These are phyloP conservation scores for Paspalum vaginatum DNA, from an alignment of 176 grass and related monocot species.

Conservation along the genomic window DNA sequence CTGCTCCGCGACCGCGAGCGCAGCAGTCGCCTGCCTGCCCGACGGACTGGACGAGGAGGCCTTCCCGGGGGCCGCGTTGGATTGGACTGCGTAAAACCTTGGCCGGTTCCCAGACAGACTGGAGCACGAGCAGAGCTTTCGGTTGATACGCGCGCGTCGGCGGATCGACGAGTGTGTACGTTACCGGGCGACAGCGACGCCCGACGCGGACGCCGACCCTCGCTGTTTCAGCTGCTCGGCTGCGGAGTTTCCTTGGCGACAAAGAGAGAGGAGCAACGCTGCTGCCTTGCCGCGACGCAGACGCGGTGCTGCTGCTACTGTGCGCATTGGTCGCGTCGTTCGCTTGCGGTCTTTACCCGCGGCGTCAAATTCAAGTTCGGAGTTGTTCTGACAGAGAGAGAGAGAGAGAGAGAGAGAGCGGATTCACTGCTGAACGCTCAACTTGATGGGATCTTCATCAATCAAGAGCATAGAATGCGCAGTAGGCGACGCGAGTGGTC, in stretches of 20 bases:
- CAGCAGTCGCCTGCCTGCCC: not conserved
- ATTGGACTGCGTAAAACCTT: constrained; percentile 35
- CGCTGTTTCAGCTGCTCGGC: not conserved
- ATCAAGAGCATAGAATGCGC: not conserved
- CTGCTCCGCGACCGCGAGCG: not conserved
- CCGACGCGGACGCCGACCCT: constrained; percentile 11
- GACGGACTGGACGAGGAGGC: constrained; percentile 5
- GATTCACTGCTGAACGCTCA: not conserved
- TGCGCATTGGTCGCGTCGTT: not conserved
- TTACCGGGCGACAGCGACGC: constrained; percentile 6
- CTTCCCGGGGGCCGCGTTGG: not conserved
- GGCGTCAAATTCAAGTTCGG: constrained; percentile 12
- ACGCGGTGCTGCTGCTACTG: not conserved
- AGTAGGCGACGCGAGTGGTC: not conserved
- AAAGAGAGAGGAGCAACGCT: not conserved
- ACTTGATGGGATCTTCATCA: not conserved
- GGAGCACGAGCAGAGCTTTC: not conserved
- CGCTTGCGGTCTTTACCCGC: not conserved
- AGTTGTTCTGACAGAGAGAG: too few species aligned
- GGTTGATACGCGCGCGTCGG: not conserved
- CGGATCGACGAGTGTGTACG: not conserved
- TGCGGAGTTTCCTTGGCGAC: not conserved
- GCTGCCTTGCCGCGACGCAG: constrained; percentile 1
- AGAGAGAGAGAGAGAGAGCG: too few species aligned
- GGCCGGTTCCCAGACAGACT: constrained; percentile 13